A percentile compares a stretch with the other conserved stretches of the same genome.
phyloP scores from a whole-genome alignment of 306 rosid genomes.

The Cucumis hystrix region DNA sequence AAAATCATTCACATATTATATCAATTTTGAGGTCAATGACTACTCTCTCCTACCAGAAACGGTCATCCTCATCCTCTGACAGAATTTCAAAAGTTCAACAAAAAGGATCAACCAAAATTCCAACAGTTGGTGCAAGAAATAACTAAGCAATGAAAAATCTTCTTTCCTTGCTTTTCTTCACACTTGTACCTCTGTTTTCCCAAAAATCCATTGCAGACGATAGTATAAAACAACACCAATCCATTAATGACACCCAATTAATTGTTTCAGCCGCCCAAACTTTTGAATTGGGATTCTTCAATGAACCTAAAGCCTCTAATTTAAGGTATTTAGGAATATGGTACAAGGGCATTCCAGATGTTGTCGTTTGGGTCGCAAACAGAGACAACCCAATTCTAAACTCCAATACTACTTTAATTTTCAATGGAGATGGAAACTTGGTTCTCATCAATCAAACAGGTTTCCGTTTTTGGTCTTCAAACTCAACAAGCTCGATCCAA shows the following conservation, averaged over 20 bases:
- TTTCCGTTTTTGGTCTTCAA: slow-evolving; percentile 19
- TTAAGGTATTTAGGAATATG: slow-evolving; percentile 32
- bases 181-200: slow-evolving; percentile 6
- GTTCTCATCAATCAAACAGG: slow-evolving; percentile 16
- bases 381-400: slow-evolving; percentile 21
- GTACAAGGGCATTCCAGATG: slow-evolving; percentile 16
- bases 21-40: too few relatives aligned
- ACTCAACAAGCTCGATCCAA: slow-evolving; percentile 8
- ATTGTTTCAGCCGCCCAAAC: slow-evolving; percentile 25
- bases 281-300: slow-evolving; percentile 40
- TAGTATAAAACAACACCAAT: slow-evolving; percentile 14
- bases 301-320: slow-evolving; percentile 7
- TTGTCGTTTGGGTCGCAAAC: slow-evolving; percentile 39
- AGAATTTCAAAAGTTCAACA: too few relatives aligned
- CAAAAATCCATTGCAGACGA: slow-evolving; percentile 9
- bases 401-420: slow-evolving; percentile 10
- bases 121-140: too few relatives aligned
- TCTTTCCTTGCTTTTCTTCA: slow-evolving; percentile 5
- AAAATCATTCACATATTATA: too few relatives aligned
- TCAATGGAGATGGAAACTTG: slow-evolving; percentile 19
- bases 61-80: too few relatives aligned
- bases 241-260: slow-evolving; percentile 16
- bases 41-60: too few relatives aligned
- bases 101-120: neutral
- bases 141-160: neutral